A percentile compares a stretch with the other conserved stretches of the same genome.
These are phyloP conservation scores for Gossypium sturtianum DNA, from an alignment of 345 rosid genomes.

Conservation along the genomic window DNA sequence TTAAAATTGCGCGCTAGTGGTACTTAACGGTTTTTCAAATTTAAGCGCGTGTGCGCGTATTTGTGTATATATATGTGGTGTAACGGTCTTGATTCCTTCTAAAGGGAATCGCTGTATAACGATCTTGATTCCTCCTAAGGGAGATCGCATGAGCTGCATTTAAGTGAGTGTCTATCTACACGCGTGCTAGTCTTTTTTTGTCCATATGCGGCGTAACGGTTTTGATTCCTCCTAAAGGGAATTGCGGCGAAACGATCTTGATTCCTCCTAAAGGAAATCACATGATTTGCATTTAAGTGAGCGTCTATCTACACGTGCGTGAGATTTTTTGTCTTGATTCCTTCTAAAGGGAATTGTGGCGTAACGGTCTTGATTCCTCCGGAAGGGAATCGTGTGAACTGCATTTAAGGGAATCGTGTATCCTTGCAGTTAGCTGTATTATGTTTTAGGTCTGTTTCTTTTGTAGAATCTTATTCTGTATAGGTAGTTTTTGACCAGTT, in stretches of 20 bases:
- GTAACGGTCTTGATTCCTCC: too few species aligned
- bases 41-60: neutral
- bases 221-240: neutral
- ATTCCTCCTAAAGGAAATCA: neutral
- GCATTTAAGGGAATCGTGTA: neutral
- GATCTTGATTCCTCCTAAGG: slow-evolving; percentile 3
- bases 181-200: neutral
- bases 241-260: neutral
- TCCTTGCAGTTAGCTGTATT: neutral
- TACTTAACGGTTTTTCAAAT: too few species aligned
- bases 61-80: neutral
- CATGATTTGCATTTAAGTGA: neutral
- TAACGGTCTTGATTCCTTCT: slow-evolving; percentile 2
- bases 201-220: neutral
- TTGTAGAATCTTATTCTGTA: neutral
- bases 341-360: too few species aligned
- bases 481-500: neutral
- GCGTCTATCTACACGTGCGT: neutral
- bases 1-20: neutral
- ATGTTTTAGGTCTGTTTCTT: neutral
- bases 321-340: too few species aligned
- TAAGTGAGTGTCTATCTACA: neutral
- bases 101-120: neutral
- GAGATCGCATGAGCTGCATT: neutral
- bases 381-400: too few species aligned